Evolutionary conservation across 1,284 basidiomycete species (phyloP), one percentile per base, ranked within the genome.

Genomic region (Hortiboletus rubellus): DNA sequence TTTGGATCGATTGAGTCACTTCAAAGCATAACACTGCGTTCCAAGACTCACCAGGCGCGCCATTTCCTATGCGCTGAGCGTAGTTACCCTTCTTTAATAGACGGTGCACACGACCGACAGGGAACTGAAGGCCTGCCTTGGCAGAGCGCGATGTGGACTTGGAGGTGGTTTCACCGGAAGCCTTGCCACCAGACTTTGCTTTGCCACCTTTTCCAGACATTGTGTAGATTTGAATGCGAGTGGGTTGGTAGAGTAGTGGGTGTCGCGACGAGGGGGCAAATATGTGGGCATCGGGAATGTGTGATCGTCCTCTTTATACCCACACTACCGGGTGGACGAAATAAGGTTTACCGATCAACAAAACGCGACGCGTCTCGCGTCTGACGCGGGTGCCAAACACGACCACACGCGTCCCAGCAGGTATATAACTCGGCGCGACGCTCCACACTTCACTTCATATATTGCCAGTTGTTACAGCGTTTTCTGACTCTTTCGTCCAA

Each of bases 91-190:
- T 82, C 79, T 87, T 87, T 63, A 91, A 74, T 58, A 87, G 81
- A 79, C 87, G 84, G 74, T 91, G 88, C 69, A 90, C 87, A 83
- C 87, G 87, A 77, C 88, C 87, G 70, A 90, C 87, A 52, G 88
- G 89, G 79, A 90, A 85, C 69, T 92, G 91, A 61, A 94, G 85
- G 62, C 91, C 88, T 64, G 91, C 91, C 78, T 91, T 92, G 66
- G 89, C 82, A 27, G 92, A 94, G 64, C 92, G 88, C 50, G 92
- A 92, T 69, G 84, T 77, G 9, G 84, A 76, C 66, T 86, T 70
- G 47, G 63, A 12, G 7, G 74, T 81, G 49, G 75, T 66, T 18
- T 82, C 80, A 55, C 74, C 75, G 34, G 79, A 81, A 44, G 82
- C 76, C 71, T 87, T 88, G 60, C 74, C 66, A 15, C 72, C 74